phyloP scores from a whole-genome alignment of 345 rosid species.

The Rhodamnia argentea region DNA sequence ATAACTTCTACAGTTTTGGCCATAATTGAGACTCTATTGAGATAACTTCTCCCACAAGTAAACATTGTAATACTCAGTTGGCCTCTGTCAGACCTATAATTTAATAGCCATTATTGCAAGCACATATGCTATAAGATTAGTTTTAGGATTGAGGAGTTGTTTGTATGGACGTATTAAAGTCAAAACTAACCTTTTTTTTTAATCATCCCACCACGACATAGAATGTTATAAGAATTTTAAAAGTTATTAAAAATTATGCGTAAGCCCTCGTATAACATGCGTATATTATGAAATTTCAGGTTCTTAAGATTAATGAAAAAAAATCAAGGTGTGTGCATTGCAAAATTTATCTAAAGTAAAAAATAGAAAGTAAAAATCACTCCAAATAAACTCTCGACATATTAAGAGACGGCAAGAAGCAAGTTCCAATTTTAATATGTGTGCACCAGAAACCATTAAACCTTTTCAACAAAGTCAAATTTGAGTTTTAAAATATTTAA shows the following conservation, averaged over 20 bases:
- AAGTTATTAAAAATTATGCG: neutral
- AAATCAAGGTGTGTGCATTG: neutral
- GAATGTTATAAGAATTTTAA: neutral
- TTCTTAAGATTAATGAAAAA: neutral
- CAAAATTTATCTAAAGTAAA: too few relatives aligned
- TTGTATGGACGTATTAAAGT: neutral
- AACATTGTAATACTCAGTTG: neutral
- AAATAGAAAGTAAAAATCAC: too few relatives aligned
- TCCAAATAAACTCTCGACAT: too few relatives aligned
- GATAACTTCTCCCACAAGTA: neutral
- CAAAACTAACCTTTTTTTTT: neutral
- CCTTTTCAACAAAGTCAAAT: too few relatives aligned
- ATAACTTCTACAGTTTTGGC: neutral
- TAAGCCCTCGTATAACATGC: neutral
- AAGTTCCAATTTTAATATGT: too few relatives aligned
- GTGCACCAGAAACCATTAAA: too few relatives aligned
- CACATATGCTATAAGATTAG: neutral
- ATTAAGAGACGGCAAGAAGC: too few relatives aligned
- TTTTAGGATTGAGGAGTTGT: neutral
- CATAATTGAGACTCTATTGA: neutral
- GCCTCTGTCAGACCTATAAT: neutral
- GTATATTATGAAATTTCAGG: neutral
- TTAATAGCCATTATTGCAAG: neutral
- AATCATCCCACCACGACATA: neutral
- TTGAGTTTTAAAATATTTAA: too few relatives aligned